Base-by-base conservation (phyloP, 2,329 filamentous ascomycete genomes). In the Colletotrichum liriopes region DNA sequence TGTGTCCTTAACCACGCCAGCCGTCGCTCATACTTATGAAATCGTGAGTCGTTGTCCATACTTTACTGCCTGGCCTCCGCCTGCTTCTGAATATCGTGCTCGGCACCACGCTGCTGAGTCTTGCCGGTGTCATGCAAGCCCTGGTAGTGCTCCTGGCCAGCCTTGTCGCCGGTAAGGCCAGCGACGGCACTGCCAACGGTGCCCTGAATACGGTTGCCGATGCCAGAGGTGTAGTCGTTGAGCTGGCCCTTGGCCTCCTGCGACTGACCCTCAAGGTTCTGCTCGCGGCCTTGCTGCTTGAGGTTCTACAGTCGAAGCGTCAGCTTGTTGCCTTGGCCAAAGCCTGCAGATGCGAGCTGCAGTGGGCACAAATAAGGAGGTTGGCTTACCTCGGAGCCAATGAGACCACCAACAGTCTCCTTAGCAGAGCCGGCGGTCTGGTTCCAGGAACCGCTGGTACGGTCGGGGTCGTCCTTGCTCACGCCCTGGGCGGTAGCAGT, bases 381-480 rank as follows among this genome's bases (percentile, higher is more conserved):
- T 18, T 52, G 58, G 14, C 83, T 75, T 80, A 89, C 89, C 83
- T 96, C 92, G 74, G 90, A 91, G 72, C 95, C 96, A 35, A 96
- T 76, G 6, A 96, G 77, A 23, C 92, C 91, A 70, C 96, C 96
- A 1, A 96, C 74, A 5, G 91, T 86, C 81, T 98, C 94, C 86
- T 98, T 98, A 54, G 92, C 92, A 1, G 93, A 90, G 64, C 95
- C 96, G n/a, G 95, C 79, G 6, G 94, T 97, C 84, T 98, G 95
- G 85, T 98, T 94, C 91, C 93, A 97, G 23, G 88, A 87, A 54
- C 96, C 95, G 23, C 89, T 81, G 29, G 87, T 85, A 75, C 95
- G 93, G 81, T 96, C 86, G 14, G 91, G 86, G 82, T 94, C 87
- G 82, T 98, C 94, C 76, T 89, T 87, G 74, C 92, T 88, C 60